phyloP scores from a whole-genome alignment of 352 stramenopile genomes.

The Globisporangium solare region DNA sequence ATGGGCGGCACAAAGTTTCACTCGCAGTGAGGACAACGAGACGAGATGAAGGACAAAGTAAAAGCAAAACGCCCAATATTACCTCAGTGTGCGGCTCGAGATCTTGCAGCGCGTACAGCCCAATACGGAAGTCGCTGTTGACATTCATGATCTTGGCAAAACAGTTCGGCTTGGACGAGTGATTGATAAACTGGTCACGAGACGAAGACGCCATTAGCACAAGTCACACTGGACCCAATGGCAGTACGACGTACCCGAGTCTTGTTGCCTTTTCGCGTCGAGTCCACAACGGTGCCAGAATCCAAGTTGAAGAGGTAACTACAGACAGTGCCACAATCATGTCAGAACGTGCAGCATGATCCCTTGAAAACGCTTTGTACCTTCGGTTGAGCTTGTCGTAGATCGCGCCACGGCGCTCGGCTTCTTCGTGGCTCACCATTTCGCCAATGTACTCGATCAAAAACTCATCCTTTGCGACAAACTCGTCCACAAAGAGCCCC shows the following conservation, averaged over 20 bases:
- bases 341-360: no score
- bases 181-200: slow-evolving; percentile 81
- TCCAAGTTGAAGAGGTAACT: slow-evolving; percentile 95
- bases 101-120: slow-evolving; percentile 88
- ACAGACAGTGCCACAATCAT: not conserved
- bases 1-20: not conserved
- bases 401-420: slow-evolving; percentile 81
- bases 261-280: slow-evolving; percentile 94
- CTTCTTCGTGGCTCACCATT: slow-evolving; percentile 88
- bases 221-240: not conserved
- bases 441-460: slow-evolving; percentile 95
- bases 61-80: not conserved
- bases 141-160: slow-evolving; percentile 88
- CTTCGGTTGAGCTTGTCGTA: slow-evolving; percentile 88
- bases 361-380: slow-evolving; percentile 7
- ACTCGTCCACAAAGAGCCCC: slow-evolving; percentile 89
- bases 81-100: slow-evolving; percentile 87
- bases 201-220: no score
- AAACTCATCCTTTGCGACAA: slow-evolving; percentile 90
- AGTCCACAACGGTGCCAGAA: slow-evolving; percentile 90
- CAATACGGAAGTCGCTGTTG: slow-evolving; percentile 91
- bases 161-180: slow-evolving; percentile 83
- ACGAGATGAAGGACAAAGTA: no score
- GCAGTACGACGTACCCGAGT: slow-evolving; percentile 50
- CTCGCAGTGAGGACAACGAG: not conserved